Conservation (phyloP, 176 grass and related monocot genomes). For the Tillandsia fasciculata region DNA sequence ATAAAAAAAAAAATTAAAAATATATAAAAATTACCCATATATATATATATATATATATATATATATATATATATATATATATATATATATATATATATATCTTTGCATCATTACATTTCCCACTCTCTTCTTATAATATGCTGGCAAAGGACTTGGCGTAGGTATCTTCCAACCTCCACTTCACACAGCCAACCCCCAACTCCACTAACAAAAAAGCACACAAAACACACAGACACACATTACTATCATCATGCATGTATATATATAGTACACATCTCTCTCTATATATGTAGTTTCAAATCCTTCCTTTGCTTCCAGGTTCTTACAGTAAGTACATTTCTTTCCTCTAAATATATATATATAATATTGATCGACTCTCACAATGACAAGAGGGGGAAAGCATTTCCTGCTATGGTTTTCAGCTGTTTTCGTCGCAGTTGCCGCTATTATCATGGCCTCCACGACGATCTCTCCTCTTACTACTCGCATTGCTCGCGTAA, state of each 20-base stretch:
- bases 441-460: constrained; percentile 45
- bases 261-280: neutral
- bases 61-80: too few relatives aligned
- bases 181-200: neutral
- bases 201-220: neutral
- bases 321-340: too few relatives aligned
- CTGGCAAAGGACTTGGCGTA: neutral
- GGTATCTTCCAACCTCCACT: constrained; percentile 11
- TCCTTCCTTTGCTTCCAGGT: neutral
- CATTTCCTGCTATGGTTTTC: constrained; percentile 26
- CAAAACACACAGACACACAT: neutral
- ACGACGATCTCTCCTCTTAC: constrained; percentile 16
- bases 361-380: neutral
- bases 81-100: too few relatives aligned
- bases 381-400: constrained; percentile 20
- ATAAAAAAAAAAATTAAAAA: too few relatives aligned
- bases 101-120: too few relatives aligned
- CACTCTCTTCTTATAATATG: too few relatives aligned
- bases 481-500: neutral
- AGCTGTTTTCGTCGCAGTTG: constrained; percentile 36
- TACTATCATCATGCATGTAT: neutral
- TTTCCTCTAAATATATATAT: too few relatives aligned
- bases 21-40: too few relatives aligned
- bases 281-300: neutral
- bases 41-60: too few relatives aligned